Base-by-base conservation (phyloP, 2,329 filamentous ascomycete species). In the Fusarium cyanostomum region DNA sequence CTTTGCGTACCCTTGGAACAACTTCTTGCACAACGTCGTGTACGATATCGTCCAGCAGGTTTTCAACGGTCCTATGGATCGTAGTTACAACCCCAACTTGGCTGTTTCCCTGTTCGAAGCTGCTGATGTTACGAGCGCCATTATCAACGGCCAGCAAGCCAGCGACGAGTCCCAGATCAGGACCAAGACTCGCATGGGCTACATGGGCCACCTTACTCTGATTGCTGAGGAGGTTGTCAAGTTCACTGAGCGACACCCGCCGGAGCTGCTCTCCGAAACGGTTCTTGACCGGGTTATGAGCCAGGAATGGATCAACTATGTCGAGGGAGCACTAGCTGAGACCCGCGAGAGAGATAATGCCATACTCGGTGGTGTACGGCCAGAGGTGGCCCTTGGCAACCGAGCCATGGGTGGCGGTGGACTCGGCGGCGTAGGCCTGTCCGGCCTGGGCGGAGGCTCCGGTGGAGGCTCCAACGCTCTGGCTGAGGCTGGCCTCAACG, bases 11-110 rank as follows among this genome's bases (percentile, higher is more conserved):
- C 94, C 95, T 1, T 99, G 95, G 95, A 99, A 99, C 78, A 99
- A 99, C 76, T 99, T 99, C 74, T 84, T 99, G 39, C 95, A 99
- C 79, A 99, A 99, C 73, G 95, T 99, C 38, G 95, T 99, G 43
- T 99, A 99, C 74, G 95, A 99, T 75, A 94, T 99, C 72, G 92
- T 99, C 38, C 95, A 99, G 76, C 95, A 99, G 80, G 95, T 99
- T 1, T 98, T 99, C 77, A 99, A 99, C 74, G 95, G 95, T 8
- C 93, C 93, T 1, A 97, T 99, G 91, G 94, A 98, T 69, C 90
- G 93, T 59, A 94, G 95, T 26, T 97, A 90, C 79, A 99, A 99
- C 77, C 89, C 92, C 10, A 89, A 88, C 43, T 81, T 99, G 48
- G 94, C 95, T 11, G 90, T 97, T 58, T 94, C 96, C 67, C 86